Conservation (phyloP, 1,284 basidiomycete genomes). For the Paramarasmius palmivorus region DNA sequence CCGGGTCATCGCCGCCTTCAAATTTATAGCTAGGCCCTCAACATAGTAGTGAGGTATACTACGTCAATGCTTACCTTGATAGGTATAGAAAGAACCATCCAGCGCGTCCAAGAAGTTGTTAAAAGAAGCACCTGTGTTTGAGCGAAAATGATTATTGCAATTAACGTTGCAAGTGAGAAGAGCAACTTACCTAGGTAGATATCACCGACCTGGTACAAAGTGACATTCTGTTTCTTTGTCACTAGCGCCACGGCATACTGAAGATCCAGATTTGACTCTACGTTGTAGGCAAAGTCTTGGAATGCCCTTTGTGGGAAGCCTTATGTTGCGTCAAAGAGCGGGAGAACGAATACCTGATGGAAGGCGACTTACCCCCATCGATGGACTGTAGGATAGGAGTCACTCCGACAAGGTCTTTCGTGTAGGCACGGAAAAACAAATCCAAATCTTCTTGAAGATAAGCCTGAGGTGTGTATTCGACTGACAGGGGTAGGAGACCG, state of each 20-base stretch:
- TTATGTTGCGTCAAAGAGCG: conserved; percentile 24
- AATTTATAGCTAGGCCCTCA: too few species aligned
- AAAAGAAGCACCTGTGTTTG: conserved; percentile 37
- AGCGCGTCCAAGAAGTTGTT: conserved; percentile 47
- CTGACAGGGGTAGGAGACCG: too few species aligned
- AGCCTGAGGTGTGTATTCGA: conserved; percentile 52
- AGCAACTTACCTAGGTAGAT: conserved; percentile 30
- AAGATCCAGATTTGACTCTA: conserved; percentile 50
- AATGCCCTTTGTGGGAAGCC: conserved; percentile 34
- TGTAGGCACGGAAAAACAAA: conserved; percentile 43
- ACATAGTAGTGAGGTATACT: too few species aligned
- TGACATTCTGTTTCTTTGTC: conserved; percentile 34
- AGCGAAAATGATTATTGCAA: conserved; percentile 11
- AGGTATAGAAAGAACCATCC: conserved; percentile 43
- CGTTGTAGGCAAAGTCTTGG: conserved; percentile 37
- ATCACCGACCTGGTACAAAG: conserved; percentile 51
- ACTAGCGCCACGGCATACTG: conserved; percentile 40
- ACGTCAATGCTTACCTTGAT: conserved; percentile 13
- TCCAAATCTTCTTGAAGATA: conserved; percentile 46
- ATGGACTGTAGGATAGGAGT: conserved; percentile 41
- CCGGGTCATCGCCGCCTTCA: conserved; percentile 44
- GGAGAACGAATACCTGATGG: too few species aligned
- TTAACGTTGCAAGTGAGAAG: conserved; percentile 15
- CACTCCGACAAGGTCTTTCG: conserved; percentile 35
- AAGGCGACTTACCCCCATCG: conserved; percentile 40